Conservation (phyloP, 805 yeast genomes). For the Pichia cephalocereana region DNA sequence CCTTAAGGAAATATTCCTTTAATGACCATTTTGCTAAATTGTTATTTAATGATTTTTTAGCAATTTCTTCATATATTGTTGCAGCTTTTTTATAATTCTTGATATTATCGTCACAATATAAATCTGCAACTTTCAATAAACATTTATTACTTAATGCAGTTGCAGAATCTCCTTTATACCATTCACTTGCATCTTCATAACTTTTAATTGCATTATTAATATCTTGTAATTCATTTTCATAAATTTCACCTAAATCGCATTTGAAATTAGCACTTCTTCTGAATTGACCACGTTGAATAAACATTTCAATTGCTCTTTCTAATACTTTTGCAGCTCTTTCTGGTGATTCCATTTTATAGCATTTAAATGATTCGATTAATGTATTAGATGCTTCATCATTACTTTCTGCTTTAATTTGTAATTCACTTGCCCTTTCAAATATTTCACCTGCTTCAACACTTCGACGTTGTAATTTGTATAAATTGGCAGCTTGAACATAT, state of each 20-base stretch:
- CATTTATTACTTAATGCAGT: slow-evolving; percentile 85
- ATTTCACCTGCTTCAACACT: slow-evolving; percentile 68
- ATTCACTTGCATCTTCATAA: slow-evolving; percentile 92
- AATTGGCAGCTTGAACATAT: slow-evolving; percentile 89
- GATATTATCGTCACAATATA: slow-evolving; percentile 52
- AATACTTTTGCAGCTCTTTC: slow-evolving; percentile 69
- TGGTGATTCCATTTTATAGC: slow-evolving; percentile 68
- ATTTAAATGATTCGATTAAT: slow-evolving; percentile 82
- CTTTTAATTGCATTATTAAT: slow-evolving; percentile 58
- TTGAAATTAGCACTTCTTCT: slow-evolving; percentile 93
- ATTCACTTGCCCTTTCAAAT: slow-evolving; percentile 77
- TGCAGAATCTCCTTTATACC: slow-evolving; percentile 91
- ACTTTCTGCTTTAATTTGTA: slow-evolving; percentile 63
- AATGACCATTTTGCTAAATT: slow-evolving; percentile 80
- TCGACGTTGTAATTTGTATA: slow-evolving; percentile 69
- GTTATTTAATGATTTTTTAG: slow-evolving; percentile 65
- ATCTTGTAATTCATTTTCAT: slow-evolving; percentile 69
- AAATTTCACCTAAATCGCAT: slow-evolving; percentile 80
- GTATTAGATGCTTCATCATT: slow-evolving; percentile 90
- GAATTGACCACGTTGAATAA: slow-evolving; percentile 87
- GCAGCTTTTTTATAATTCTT: slow-evolving; percentile 74
- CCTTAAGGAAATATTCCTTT: slow-evolving; percentile 84
- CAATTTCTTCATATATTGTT: slow-evolving; percentile 67
- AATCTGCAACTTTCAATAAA: slow-evolving; percentile 80
- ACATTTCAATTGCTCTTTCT: slow-evolving; percentile 68